A percentile compares a stretch with the other conserved stretches of the same genome.
phyloP scores from a whole-genome alignment of 176 grass and related monocot genomes.

The Bromus sterilis region DNA sequence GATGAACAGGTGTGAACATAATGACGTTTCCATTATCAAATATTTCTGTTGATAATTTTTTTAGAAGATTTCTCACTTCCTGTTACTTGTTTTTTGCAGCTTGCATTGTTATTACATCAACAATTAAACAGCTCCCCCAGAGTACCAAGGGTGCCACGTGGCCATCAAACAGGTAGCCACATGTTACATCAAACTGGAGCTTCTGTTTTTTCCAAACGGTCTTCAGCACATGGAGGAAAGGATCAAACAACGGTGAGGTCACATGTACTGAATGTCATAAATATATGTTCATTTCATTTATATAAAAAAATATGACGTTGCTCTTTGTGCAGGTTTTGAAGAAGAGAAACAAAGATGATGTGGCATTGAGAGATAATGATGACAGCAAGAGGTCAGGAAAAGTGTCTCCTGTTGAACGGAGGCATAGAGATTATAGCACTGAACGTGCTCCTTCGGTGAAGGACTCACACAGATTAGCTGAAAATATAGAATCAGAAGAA shows the following conservation, averaged over 20 bases:
- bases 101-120: slow-evolving; percentile 93
- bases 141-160: slow-evolving; percentile 90
- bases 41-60: neutral
- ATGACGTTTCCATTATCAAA: neutral
- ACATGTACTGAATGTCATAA: neutral
- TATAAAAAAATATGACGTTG: slow-evolving; percentile 19
- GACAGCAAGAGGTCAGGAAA: slow-evolving; percentile 41
- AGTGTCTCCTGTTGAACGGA: slow-evolving; percentile 32
- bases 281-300: slow-evolving; percentile 13
- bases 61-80: slow-evolving; percentile 22
- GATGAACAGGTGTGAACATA: slow-evolving; percentile 79
- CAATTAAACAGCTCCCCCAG: slow-evolving; percentile 98
- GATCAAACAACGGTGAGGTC: slow-evolving; percentile 58
- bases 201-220: slow-evolving; percentile 71
- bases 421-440: slow-evolving; percentile 31
- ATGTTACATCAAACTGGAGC: slow-evolving; percentile 43
- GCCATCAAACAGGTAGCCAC: slow-evolving; percentile 67
- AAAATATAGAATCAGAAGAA: slow-evolving; percentile 44
- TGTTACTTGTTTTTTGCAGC: slow-evolving; percentile 44
- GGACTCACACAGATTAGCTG: slow-evolving; percentile 36
- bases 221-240: slow-evolving; percentile 65
- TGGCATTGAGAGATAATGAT: slow-evolving; percentile 47
- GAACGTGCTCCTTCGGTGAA: slow-evolving; percentile 42
- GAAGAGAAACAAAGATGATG: slow-evolving; percentile 79
- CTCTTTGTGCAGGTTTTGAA: slow-evolving; percentile 57